phyloP scores from a whole-genome alignment of 768 basidiomycete genomes.

The Rhodosporidiobolus odoratus region DNA sequence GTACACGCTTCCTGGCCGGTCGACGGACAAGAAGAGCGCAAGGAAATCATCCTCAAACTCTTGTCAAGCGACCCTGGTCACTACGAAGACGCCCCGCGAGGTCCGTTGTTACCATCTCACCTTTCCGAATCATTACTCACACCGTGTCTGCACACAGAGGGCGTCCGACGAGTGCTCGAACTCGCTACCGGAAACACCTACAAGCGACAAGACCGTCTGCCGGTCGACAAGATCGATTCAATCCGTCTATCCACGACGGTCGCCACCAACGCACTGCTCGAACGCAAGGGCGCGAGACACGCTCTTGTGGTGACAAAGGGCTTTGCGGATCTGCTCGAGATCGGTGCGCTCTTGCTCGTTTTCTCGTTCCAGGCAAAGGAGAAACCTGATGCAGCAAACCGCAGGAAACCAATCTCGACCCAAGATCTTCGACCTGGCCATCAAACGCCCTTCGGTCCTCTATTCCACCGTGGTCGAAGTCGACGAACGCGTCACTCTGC shows the following conservation, averaged over 20 bases:
- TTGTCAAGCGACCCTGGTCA: conserved; percentile 81
- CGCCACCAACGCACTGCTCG: conserved; percentile 90
- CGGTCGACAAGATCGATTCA: conserved; percentile 36
- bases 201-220: conserved; percentile 49
- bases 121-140: neutral
- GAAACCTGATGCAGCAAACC: no score
- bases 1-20: conserved; percentile 65
- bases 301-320: conserved; percentile 86
- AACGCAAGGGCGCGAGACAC: conserved; percentile 87
- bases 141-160: conserved; percentile 59
- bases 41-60: conserved; percentile 82
- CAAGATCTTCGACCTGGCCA: conserved; percentile 55
- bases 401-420: neutral
- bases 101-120: neutral
- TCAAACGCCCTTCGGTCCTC: conserved; percentile 53
- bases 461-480: conserved; percentile 71
- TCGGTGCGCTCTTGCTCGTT: conserved; percentile 92
- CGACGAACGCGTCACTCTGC: conserved; percentile 89
- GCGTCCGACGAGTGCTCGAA: conserved; percentile 80
- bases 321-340: conserved; percentile 82
- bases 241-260: conserved; percentile 8
- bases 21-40: conserved; percentile 54
- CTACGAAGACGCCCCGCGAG: conserved; percentile 74
- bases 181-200: conserved; percentile 64
- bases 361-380: conserved; percentile 92